Percentiles rank a stretch among this genome's conserved stretches.
phyloP scores from a whole-genome alignment of 768 basidiomycete species.

The Panaeolus cyanescens region DNA sequence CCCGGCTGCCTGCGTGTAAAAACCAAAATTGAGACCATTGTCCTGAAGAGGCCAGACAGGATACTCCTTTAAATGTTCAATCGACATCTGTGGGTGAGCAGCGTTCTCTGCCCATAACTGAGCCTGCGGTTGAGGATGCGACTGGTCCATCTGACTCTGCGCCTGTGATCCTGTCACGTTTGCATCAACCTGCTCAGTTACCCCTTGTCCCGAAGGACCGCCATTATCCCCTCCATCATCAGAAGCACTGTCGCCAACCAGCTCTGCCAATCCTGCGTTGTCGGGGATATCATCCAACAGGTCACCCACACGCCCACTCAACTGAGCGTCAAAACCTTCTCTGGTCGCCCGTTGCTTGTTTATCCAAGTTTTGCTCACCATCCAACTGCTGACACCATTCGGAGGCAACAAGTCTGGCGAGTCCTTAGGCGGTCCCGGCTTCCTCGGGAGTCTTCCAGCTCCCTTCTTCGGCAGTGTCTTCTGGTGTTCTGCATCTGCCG shows the following conservation, averaged over 20 bases:
- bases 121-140: too few relatives aligned
- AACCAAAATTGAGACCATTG: too few relatives aligned
- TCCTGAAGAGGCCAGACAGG: too few relatives aligned
- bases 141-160: too few relatives aligned
- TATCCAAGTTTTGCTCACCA: constrained; percentile 74
- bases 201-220: too few relatives aligned
- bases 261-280: background rate
- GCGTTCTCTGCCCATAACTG: too few relatives aligned
- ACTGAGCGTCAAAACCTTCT: background rate
- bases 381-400: constrained; percentile 66
- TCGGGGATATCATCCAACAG: background rate
- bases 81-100: too few relatives aligned
- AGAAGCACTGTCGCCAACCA: background rate
- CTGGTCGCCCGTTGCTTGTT: constrained; percentile 10
- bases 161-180: too few relatives aligned
- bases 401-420: constrained; percentile 57
- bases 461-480: constrained; percentile 57
- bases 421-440: constrained; percentile 56
- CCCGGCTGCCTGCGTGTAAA: background rate
- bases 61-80: too few relatives aligned
- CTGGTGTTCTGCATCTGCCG: constrained; percentile 49
- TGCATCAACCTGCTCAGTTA: too few relatives aligned
- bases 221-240: background rate
- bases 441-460: constrained; percentile 55
- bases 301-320: background rate